Conservation (phyloP, 305 asterid genomes). For the Ilex paraguariensis region DNA sequence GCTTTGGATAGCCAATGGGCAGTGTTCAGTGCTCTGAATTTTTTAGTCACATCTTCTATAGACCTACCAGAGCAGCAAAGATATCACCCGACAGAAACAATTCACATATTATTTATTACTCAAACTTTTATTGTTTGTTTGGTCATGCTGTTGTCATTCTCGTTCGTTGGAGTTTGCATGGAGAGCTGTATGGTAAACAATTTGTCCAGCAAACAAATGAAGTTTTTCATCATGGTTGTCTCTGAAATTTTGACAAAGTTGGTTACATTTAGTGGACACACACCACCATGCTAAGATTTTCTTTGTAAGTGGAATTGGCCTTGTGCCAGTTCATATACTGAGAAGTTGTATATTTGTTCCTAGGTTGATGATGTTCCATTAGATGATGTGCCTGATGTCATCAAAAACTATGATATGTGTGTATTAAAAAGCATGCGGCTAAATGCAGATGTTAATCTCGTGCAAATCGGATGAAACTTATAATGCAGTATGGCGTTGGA, state of each 20-base stretch:
- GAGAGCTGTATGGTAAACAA: no score
- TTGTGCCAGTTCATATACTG: neutral
- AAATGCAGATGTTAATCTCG: slow-evolving; percentile 59
- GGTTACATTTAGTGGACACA: neutral
- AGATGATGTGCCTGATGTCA: slow-evolving; percentile 51
- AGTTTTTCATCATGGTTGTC: no score
- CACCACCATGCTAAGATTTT: neutral
- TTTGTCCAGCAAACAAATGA: no score
- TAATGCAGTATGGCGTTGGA: slow-evolving; percentile 97
- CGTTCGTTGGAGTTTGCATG: no score
- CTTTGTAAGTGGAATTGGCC: neutral
- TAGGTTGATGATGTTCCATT: slow-evolving; percentile 78
- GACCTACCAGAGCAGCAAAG: no score
- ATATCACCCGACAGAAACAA: no score
- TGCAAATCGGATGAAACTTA: slow-evolving; percentile 80
- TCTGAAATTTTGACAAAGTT: neutral
- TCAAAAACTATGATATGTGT: slow-evolving; percentile 70
- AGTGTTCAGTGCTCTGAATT: no score
- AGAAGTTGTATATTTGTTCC: slow-evolving; percentile 6
- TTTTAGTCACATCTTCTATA: no score
- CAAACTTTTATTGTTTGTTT: no score
- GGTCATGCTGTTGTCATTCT: no score
- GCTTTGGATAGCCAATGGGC: no score
- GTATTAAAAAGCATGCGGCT: slow-evolving; percentile 61
- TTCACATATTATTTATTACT: no score